These are phyloP conservation scores for Cryptomeria japonica DNA, from an alignment of 75 land plant genomes.

Conservation along the genomic window DNA sequence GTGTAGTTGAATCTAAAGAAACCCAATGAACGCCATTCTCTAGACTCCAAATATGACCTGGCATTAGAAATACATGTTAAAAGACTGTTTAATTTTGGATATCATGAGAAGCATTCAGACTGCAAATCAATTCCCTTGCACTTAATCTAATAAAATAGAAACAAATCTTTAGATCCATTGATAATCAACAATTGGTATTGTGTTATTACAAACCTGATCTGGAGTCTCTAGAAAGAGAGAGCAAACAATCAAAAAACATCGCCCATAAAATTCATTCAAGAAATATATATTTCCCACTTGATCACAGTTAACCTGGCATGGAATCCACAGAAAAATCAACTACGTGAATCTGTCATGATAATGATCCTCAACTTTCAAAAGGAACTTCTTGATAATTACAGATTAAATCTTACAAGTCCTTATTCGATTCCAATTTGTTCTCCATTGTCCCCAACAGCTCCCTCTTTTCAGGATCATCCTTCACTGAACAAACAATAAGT, in stretches of 20 bases:
- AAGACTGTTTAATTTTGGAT: neutral
- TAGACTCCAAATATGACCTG: conserved; percentile 7
- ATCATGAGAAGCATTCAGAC: neutral
- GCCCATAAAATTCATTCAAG: neutral
- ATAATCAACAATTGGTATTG: neutral
- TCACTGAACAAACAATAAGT: neutral
- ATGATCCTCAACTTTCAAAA: neutral
- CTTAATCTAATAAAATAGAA: neutral
- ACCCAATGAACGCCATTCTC: conserved; percentile 6
- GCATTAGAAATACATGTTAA: neutral
- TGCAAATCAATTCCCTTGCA: neutral
- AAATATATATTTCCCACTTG: neutral
- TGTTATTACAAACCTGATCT: neutral
- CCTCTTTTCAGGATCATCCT: neutral
- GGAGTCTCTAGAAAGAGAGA: conserved; percentile 1
- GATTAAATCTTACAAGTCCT: neutral
- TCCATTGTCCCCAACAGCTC: neutral
- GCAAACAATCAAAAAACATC: neutral
- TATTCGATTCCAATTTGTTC: neutral
- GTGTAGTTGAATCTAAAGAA: neutral
- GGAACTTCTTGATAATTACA: neutral
- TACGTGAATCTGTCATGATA: neutral
- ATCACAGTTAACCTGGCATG: neutral
- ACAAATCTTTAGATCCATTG: neutral
- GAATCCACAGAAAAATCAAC: neutral